A percentile compares a stretch with the other conserved stretches of the same genome.
These are phyloP conservation scores for Raphidocelis subcapitata DNA, from an alignment of 139 green algal species.

Conservation along the genomic window DNA sequence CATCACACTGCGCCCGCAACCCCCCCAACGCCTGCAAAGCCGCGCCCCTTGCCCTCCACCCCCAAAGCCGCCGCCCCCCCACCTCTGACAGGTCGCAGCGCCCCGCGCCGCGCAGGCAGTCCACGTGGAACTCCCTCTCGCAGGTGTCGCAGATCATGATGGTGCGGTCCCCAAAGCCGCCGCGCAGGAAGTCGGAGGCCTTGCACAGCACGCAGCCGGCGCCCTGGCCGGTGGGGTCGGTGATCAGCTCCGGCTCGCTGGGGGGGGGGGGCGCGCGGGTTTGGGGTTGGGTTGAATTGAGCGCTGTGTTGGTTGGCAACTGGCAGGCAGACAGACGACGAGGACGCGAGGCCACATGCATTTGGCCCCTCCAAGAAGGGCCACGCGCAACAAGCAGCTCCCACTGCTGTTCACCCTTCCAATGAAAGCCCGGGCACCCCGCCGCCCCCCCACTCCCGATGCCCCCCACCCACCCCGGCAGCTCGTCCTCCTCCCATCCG, in stretches of 20 bases:
- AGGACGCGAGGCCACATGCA: too few relatives aligned
- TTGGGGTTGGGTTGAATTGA: not conserved
- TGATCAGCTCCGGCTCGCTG: slow-evolving; percentile 24
- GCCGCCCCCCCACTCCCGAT: not conserved
- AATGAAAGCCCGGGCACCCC: not conserved
- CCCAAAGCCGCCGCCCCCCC: slow-evolving; percentile 7
- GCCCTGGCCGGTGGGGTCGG: slow-evolving; percentile 29
- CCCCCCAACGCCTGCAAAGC: too few relatives aligned
- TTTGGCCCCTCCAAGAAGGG: too few relatives aligned
- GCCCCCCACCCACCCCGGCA: not conserved
- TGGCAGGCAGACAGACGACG: not conserved
- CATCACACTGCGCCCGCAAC: too few relatives aligned
- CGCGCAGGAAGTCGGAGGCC: slow-evolving; percentile 63
- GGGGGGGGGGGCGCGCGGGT: not conserved
- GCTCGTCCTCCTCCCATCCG: not conserved
- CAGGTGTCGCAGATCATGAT: slow-evolving; percentile 96
- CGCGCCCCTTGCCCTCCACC: too few relatives aligned
- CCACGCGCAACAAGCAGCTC: too few relatives aligned
- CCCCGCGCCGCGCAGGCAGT: slow-evolving; percentile 53
- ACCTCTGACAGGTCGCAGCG: slow-evolving; percentile 61
- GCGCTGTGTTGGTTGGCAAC: not conserved
- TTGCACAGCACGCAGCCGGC: slow-evolving; percentile 86
- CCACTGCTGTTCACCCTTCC: too few relatives aligned
- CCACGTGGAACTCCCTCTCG: slow-evolving; percentile 95
- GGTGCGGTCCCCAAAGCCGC: slow-evolving; percentile 80